Conservation (phyloP, 257 asterid species). For the Solanum raphanifolium region DNA sequence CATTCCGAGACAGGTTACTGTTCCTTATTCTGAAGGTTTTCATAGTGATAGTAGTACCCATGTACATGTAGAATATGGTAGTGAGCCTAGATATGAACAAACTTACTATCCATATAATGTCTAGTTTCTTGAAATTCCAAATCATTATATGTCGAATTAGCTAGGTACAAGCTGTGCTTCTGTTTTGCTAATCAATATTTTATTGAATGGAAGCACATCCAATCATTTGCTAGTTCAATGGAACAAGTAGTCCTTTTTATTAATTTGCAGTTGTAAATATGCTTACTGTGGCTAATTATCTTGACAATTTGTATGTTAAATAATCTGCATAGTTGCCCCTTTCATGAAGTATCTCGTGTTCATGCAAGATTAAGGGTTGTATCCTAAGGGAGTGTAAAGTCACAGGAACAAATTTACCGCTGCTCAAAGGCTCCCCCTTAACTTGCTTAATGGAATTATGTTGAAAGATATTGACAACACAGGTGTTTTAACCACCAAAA, state of each 20-base stretch:
- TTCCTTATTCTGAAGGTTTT: conserved; percentile 2
- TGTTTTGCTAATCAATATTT: conserved; percentile 20
- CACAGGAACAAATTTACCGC: not conserved
- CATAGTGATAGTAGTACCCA: conserved; percentile 1
- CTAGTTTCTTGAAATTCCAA: conserved; percentile 15
- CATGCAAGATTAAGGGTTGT: not conserved
- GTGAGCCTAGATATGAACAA: conserved; percentile 9
- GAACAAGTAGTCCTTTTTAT: not conserved
- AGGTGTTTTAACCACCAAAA: not conserved
- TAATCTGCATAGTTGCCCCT: not conserved
- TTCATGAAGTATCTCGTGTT: not conserved
- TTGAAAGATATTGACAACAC: not conserved
- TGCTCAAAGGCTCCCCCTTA: not conserved
- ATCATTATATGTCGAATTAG: conserved; percentile 12
- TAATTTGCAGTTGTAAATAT: not conserved
- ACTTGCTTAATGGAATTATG: not conserved
- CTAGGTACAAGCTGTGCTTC: conserved; percentile 25
- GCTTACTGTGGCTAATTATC: not conserved
- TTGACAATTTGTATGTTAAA: not conserved
- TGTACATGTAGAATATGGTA: conserved; percentile 27
- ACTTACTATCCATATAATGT: conserved; percentile 13
- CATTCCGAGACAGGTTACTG: not conserved
- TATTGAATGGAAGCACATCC: conserved; percentile 23
- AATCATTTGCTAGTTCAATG: conserved; percentile 1
- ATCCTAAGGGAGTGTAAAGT: not conserved